phyloP scores from a whole-genome alignment of 139 green algal species.

The Spirogloea muscicola region DNA sequence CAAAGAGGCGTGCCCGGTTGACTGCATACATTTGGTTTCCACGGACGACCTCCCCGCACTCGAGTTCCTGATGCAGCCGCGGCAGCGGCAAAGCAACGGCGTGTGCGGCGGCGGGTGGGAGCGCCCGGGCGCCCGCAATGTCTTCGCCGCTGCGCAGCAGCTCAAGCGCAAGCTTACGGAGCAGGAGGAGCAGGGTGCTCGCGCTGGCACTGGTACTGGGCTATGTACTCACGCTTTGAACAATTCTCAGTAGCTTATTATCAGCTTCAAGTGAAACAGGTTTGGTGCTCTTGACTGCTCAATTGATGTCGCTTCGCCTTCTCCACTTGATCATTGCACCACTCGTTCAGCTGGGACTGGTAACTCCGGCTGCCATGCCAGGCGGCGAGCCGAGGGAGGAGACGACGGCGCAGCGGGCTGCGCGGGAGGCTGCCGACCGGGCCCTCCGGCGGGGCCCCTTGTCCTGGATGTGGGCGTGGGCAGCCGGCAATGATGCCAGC shows the following conservation, averaged over 20 bases:
- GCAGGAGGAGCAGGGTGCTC: neutral
- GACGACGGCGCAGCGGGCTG: neutral
- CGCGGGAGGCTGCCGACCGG: neutral
- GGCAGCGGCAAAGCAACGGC: conserved; percentile 6
- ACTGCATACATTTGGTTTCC: conserved; percentile 42
- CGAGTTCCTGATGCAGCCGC: conserved; percentile 6
- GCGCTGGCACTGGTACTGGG: too few species aligned
- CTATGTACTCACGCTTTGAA: too few species aligned
- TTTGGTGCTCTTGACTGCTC: too few species aligned
- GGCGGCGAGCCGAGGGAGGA: too few species aligned
- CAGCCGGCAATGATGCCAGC: too few species aligned
- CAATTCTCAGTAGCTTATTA: too few species aligned
- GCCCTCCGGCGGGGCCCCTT: neutral
- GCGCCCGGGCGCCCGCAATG: neutral
- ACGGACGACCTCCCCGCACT: conserved; percentile 25
- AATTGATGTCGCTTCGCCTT: too few species aligned
- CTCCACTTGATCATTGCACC: too few species aligned
- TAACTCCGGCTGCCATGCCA: too few species aligned
- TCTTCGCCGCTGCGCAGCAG: neutral
- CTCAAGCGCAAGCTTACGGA: conserved; percentile 4
- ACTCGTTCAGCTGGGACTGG: too few species aligned
- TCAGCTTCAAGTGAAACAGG: too few species aligned
- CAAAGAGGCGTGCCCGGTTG: conserved; percentile 32
- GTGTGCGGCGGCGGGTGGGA: conserved; percentile 10
- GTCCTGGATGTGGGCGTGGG: neutral